Evolutionary conservation across 1,139 yeast species (phyloP), one percentile per base, ranked within the genome.

Genomic region (Saccharomyces hybrid): DNA sequence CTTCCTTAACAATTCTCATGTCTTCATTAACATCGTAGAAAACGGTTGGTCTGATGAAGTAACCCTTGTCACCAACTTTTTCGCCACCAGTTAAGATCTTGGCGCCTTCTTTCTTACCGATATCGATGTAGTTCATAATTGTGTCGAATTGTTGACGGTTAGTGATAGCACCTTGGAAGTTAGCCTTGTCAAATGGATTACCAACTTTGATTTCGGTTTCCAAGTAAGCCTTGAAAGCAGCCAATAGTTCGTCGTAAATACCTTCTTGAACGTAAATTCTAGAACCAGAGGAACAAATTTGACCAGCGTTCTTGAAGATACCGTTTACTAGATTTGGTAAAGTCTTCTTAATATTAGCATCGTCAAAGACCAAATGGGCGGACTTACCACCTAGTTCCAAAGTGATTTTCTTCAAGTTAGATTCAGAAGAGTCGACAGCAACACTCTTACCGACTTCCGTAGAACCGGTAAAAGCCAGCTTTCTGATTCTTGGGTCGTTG

Each of bases 331-430:
- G 74, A 70, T 81, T 78, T 64, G 79, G 76, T 56, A 86, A 78
- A 56, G 95, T 81, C 60, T 75, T 74, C 26, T 81, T 82, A 51
- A 85, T 64, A 66, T 88, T 81, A 62, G 86, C 85, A 71, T 87
- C 95, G 60, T 80, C 79, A 67, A 87, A 86, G 55, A 87, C 83
- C 62, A 87, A 77, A 69, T 85, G 82, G 62, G 95, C 90, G 52
- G 93, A 85, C 72, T 87, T 87, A 68, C 95, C 95, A 69, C 95
- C 95, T 63, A 86, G 79, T 73, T 87, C 95, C 71, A 87, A 76
- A 50, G 95, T 86, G 55, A 85, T 87, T 73, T 85, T 85, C 78
- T 87, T 87, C 74, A 87, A 76, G 67, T 82, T 79, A 41, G 85
- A 77, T 56, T 71, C 64, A 48, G 93, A 84, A 62, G 89, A 86